Conservation (phyloP, 345 rosid species). For the Bruguiera sexangula region DNA sequence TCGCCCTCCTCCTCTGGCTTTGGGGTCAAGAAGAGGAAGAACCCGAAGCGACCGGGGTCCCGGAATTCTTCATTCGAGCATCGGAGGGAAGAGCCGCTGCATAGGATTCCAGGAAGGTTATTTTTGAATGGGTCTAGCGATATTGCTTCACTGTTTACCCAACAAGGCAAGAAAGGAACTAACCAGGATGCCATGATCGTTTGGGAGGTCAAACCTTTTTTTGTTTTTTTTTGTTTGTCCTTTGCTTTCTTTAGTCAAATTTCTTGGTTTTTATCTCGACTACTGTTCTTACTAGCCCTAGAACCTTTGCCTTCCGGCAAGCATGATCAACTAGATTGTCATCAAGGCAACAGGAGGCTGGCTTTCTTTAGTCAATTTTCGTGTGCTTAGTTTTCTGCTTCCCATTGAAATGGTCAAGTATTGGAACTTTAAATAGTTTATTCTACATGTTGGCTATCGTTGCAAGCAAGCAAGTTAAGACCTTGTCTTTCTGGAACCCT, state of each 20-base stretch:
- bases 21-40: conserved; percentile 63
- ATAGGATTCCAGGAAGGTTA: conserved; percentile 74
- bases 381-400: background rate
- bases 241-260: conserved; percentile 1
- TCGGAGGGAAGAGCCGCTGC: conserved; percentile 63
- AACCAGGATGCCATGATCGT: conserved; percentile 99
- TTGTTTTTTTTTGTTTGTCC: background rate
- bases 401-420: conserved; percentile 7
- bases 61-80: conserved; percentile 59
- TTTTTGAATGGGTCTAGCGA: conserved; percentile 82
- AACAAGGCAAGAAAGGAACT: conserved; percentile 97
- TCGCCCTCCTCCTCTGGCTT: conserved; percentile 69
- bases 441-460: conserved; percentile 3
- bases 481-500: background rate
- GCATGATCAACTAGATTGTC: no score
- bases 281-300: no score
- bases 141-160: conserved; percentile 75
- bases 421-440: background rate
- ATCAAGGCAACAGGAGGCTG: no score
- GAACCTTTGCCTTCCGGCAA: no score
- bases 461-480: background rate
- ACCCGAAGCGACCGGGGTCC: conserved; percentile 55
- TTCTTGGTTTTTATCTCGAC: background rate
- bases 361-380: conserved; percentile 5
- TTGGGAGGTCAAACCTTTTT: conserved; percentile 75